A percentile compares a stretch with the other conserved stretches of the same genome.
Evolutionary conservation across 164 flowering plant species (phyloP).

Genomic region (Aristolochia californica): DNA sequence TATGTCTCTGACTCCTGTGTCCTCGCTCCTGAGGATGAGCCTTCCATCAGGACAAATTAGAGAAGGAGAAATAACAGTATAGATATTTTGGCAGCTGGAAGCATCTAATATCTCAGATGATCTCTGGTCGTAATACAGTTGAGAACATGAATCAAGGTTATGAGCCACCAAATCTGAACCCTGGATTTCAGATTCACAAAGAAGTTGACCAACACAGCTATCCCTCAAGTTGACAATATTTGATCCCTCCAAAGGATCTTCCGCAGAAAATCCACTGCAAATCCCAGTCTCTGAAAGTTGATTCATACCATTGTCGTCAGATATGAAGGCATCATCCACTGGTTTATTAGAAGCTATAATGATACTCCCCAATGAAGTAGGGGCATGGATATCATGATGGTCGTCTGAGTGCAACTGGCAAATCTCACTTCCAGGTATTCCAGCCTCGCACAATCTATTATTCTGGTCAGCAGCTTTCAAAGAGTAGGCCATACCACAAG

Average conservation of each 20-base stretch:
- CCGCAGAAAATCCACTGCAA: conserved; percentile 20
- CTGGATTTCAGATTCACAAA: conserved; percentile 20
- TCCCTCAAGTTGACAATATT: conserved; percentile 13
- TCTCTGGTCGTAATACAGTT: conserved; percentile 16
- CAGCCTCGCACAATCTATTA: conserved; percentile 18
- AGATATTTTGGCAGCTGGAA: conserved; percentile 23
- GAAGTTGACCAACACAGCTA: conserved; percentile 19
- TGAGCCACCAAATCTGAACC: conserved; percentile 17
- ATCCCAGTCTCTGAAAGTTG: conserved; percentile 23
- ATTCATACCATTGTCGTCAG: conserved; percentile 29
- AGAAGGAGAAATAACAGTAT: conserved; percentile 7
- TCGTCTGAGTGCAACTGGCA: conserved; percentile 20
- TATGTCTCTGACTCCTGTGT: conserved; percentile 15
- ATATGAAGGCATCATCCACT: conserved; percentile 20
- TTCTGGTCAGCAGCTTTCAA: conserved; percentile 17
- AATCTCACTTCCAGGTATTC: conserved; percentile 15
- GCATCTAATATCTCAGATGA: conserved; percentile 21
- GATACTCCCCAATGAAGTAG: conserved; percentile 22
- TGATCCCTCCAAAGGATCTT: conserved; percentile 16
- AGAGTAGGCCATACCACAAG: conserved; percentile 24
- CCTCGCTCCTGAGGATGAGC: conserved; percentile 14
- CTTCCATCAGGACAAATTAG: conserved; percentile 16
- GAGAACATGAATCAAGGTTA: conserved; percentile 17
- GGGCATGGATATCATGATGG: conserved; percentile 14
- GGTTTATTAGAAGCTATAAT: conserved; percentile 18